These are phyloP conservation scores for Strobilomyces confusus DNA, from an alignment of 768 basidiomycete species.

Conservation along the genomic window DNA sequence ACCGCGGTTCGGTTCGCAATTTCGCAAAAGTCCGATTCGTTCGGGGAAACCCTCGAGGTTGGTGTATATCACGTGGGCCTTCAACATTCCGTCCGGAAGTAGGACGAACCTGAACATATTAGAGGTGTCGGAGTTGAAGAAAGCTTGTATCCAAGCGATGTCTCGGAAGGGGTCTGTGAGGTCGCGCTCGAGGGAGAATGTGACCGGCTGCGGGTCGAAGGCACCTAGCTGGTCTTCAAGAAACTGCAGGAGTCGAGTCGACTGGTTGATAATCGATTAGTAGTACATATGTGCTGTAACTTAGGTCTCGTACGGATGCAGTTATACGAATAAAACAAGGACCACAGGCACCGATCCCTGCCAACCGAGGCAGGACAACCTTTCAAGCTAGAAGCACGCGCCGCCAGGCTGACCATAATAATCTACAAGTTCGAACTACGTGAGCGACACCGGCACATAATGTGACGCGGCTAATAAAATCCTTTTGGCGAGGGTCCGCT, in stretches of 20 bases:
- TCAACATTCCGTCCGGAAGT: conserved; percentile 39
- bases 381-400: neutral
- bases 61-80: conserved; percentile 47
- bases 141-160: conserved; percentile 40
- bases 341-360: too few species aligned
- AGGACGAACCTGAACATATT: conserved; percentile 49
- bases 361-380: too few species aligned
- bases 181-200: conserved; percentile 24
- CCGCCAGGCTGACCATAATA: neutral
- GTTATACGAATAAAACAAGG: too few species aligned
- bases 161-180: conserved; percentile 30
- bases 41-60: conserved; percentile 48
- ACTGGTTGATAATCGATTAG: too few species aligned
- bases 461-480: conserved; percentile 2
- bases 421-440: neutral
- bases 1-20: conserved; percentile 35
- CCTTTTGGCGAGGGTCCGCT: conserved; percentile 16
- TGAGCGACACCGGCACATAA: neutral
- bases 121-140: conserved; percentile 43
- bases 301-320: too few species aligned
- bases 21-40: conserved; percentile 41
- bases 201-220: conserved; percentile 15
- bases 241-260: conserved; percentile 28
- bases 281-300: too few species aligned
- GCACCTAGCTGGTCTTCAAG: conserved; percentile 42